phyloP scores from a whole-genome alignment of 75 land plant genomes.

The Isoetes taiwanensis region DNA sequence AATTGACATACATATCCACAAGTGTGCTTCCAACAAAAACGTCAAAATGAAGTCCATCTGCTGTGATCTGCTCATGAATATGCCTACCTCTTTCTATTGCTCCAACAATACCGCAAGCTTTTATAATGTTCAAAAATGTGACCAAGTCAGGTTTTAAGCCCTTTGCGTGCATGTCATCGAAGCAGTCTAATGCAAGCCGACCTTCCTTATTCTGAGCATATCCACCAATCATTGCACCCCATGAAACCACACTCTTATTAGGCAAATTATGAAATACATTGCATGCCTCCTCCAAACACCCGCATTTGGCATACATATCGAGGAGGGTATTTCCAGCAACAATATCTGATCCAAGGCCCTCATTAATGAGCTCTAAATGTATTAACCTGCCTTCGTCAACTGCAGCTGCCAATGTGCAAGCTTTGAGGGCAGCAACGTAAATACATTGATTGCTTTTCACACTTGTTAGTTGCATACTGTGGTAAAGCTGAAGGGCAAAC shows the following conservation, averaged over 20 bases:
- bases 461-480: too few relatives aligned
- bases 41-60: neutral
- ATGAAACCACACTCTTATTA: neutral
- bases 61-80: neutral
- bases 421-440: too few relatives aligned
- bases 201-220: neutral
- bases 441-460: too few relatives aligned
- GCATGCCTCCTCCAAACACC: neutral
- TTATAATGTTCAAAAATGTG: constrained; percentile 24
- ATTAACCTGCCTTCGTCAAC: neutral
- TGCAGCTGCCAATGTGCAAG: too few relatives aligned
- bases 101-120: constrained; percentile 18
- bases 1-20: constrained; percentile 3
- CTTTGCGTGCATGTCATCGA: neutral
- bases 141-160: constrained; percentile 12
- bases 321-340: neutral
- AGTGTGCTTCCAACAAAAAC: neutral
- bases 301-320: constrained; percentile 7
- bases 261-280: constrained; percentile 2
- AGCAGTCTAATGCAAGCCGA: neutral
- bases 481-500: too few relatives aligned
- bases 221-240: constrained; percentile 4
- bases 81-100: constrained; percentile 14
- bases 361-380: neutral
- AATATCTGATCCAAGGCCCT: neutral